Conservation (phyloP, 345 rosid species). For the Dimocarpus longan region DNA sequence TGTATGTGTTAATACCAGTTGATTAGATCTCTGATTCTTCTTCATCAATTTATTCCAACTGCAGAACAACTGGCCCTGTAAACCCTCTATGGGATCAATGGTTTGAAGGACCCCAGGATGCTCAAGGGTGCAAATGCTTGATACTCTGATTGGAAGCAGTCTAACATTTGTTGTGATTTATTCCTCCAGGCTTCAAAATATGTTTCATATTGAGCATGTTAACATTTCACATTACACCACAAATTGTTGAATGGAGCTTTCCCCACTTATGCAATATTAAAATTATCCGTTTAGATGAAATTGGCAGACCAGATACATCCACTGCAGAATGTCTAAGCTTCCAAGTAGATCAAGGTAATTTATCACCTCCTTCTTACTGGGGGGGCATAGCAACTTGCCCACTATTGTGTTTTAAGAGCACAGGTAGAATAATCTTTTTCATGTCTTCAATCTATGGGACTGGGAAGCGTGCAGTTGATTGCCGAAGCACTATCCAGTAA, state of each 20-base stretch:
- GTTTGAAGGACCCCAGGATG: slow-evolving; percentile 73
- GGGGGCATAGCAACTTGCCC: not conserved
- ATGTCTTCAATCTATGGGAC: too few relatives aligned
- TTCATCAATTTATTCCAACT: slow-evolving; percentile 10
- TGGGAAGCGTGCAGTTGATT: too few relatives aligned
- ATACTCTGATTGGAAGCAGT: slow-evolving; percentile 50
- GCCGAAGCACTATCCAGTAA: too few relatives aligned
- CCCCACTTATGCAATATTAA: slow-evolving; percentile 17
- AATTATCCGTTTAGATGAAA: slow-evolving; percentile 14
- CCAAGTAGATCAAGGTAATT: slow-evolving; percentile 1
- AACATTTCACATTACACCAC: slow-evolving; percentile 13
- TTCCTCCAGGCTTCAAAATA: slow-evolving; percentile 15
- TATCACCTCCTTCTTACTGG: not conserved
- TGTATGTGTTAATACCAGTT: slow-evolving; percentile 5
- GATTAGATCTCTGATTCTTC: slow-evolving; percentile 10
- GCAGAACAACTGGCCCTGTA: slow-evolving; percentile 68
- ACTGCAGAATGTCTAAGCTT: slow-evolving; percentile 15
- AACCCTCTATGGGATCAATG: slow-evolving; percentile 71
- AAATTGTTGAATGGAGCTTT: slow-evolving; percentile 21
- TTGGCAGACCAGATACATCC: slow-evolving; percentile 22
- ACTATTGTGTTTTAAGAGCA: too few relatives aligned
- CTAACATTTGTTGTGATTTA: slow-evolving; percentile 26
- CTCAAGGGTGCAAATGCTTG: slow-evolving; percentile 61
- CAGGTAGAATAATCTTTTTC: too few relatives aligned
- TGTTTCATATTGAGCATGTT: slow-evolving; percentile 19